Conservation (phyloP, 2,329 filamentous ascomycete genomes). For the Eutypella sp. region DNA sequence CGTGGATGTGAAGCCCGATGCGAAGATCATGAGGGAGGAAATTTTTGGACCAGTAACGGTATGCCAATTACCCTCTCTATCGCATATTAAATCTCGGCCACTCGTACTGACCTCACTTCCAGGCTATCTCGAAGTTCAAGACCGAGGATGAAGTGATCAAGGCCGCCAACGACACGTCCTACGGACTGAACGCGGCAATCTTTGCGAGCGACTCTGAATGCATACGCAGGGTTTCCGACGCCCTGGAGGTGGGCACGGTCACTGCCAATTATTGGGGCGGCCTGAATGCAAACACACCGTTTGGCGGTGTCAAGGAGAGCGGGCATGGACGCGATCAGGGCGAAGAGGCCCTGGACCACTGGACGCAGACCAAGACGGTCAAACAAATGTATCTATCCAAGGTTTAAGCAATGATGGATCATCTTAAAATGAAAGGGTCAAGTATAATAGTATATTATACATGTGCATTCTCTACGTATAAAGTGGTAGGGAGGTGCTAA, state of each 20-base stretch:
- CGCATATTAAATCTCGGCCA: neutral
- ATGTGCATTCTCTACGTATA: too few species aligned
- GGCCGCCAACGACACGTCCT: constrained; percentile 56
- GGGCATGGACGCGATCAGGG: constrained; percentile 23
- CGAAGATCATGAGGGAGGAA: constrained; percentile 87
- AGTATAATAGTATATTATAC: too few species aligned
- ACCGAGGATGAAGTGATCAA: constrained; percentile 59
- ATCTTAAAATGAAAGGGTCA: too few species aligned
- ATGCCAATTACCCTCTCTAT: neutral
- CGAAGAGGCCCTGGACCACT: constrained; percentile 6
- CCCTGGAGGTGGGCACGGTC: constrained; percentile 33
- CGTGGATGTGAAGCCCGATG: constrained; percentile 69
- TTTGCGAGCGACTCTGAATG: constrained; percentile 62
- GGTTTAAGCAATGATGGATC: too few species aligned
- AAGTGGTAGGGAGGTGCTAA: too few species aligned
- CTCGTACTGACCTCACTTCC: neutral
- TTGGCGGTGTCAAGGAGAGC: constrained; percentile 25
- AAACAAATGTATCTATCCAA: too few species aligned
- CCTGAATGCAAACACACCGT: constrained; percentile 5
- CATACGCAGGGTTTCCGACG: constrained; percentile 57
- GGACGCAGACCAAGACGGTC: constrained; percentile 2
- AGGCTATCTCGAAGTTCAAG: constrained; percentile 56
- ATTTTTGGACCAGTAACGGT: constrained; percentile 76
- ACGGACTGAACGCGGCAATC: constrained; percentile 60
- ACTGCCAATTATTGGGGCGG: constrained; percentile 9